Evolutionary conservation across 2,329 filamentous ascomycete species (phyloP), one percentile per base, ranked within the genome.

Genomic region (Colletotrichum sp.): DNA sequence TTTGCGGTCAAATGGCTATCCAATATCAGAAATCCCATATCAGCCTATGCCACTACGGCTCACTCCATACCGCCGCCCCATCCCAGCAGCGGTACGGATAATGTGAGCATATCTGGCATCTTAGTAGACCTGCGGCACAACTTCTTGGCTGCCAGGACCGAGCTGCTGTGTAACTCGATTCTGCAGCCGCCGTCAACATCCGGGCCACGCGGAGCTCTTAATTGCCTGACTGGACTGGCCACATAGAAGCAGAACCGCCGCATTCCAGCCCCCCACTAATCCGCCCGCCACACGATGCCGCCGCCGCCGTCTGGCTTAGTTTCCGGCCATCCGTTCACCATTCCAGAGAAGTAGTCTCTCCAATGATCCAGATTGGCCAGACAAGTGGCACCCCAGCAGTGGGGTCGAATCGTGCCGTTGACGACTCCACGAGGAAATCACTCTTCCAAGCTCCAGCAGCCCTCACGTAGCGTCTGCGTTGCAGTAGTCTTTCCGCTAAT

Each of bases 301-400:
- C 63, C 15, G 49, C 44, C 44, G 21, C 59, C 34, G 59, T 59
- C 60, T 30, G 57, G 34, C 34, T 24, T 75, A 64, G 66, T 62
- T 21, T 70, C 74, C 71, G 39, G 71, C 71, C 64, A 74, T 76
- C 73, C 65, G 73, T 59, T 21, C 32, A 44, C 68, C 26, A 55
- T 52, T 59, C 49, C 24, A 28, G 44, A 52, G 24, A 57, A 7
- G 26, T 34, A 18, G 44, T 32, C 36, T 36, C 6, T 52, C 15
- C 68, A 62, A 15, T 10, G 60, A 36, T 62, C 13, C 39, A 71
- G 64, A 74, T 76, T 76, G 73, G 70, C 44, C 24, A 57, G 30
- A 36, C 39, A 34, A 21, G 44, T 52, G 26, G 26, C 36, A 57
- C 18, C 62, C 16, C 32, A 5, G 44, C 30, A 15, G 72, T 52